Percentiles rank a stretch among this genome's conserved stretches.
These are phyloP conservation scores for Neckera pumila DNA, from an alignment of 225 moss, liverwort and hornwort species.

Conservation along the genomic window DNA sequence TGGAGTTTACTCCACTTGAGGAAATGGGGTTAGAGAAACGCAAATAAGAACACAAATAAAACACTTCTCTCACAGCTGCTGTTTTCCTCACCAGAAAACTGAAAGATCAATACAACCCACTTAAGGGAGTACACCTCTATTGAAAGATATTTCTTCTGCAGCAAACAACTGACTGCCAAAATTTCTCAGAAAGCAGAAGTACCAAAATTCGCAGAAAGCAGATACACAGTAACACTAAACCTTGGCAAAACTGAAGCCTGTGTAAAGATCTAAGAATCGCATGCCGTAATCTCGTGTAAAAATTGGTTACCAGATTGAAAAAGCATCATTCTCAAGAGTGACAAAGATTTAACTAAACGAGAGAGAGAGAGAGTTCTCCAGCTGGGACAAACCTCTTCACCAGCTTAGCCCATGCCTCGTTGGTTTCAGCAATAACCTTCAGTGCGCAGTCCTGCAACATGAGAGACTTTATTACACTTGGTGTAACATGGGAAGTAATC, in stretches of 20 bases:
- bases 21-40: not conserved
- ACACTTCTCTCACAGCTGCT: not conserved
- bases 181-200: not conserved
- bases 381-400: conserved; percentile 79
- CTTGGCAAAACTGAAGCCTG: conserved; percentile 13
- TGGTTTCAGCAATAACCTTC: conserved; percentile 81
- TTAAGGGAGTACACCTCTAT: not conserved
- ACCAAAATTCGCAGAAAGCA: not conserved
- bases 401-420: conserved; percentile 85
- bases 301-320: not conserved
- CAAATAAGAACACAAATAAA: not conserved
- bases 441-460: conserved; percentile 67
- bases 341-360: conserved; percentile 9
- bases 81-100: not conserved
- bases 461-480: not conserved
- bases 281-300: not conserved
- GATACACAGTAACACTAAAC: not conserved
- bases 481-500: not conserved
- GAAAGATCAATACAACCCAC: not conserved
- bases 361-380: conserved; percentile 58
- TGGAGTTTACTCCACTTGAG: not conserved
- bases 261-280: not conserved
- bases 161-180: not conserved
- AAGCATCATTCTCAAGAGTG: not conserved
- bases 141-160: not conserved